Base-by-base conservation (phyloP, 805 yeast species). In the Yarrowia osloensis region DNA sequence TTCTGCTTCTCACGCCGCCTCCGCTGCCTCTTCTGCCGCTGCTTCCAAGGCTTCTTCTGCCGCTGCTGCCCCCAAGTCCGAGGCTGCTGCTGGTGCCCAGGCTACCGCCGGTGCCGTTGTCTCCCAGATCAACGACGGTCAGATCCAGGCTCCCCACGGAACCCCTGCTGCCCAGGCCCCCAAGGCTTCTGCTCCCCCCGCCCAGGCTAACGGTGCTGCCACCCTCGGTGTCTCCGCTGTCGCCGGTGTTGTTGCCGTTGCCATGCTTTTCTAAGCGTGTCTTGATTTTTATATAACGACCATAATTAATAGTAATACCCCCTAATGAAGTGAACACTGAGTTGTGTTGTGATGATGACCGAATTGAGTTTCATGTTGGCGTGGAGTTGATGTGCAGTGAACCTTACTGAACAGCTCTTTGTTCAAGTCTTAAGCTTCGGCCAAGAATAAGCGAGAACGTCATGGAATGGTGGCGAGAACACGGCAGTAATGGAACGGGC, bases 151-250 rank as follows among this genome's bases (percentile, higher is more conserved):
- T 19, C 55, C 55, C 37, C 37, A 29, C n/a, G 13, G 22, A 2
- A 49, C 55, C 31, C 55, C 55, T 21, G 54, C 35, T 29, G 55
- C 39, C 39, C 55, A 49, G 55, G 39, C 55, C 33, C 33, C 50
- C 39, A 29, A 29, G 37, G 26, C 55, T 17, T 47, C 54, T n/a
- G 24, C 55, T 29, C 33, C 33, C 19, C 65, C 65, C 15, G 65
- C 50, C 42, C 65, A 57, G 65, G 65, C 65, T 4, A 57, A 57
- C 65, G 65, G 65, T 9, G 65, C 65, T 19, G 65, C 65, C 8
- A 6, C 47, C 21, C 35, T 57, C 29, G 65, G 65, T 15, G 65
- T 57, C 39, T 57, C 65, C 19, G 47, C 50, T 21, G 65, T 39
- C 13, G 65, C 65, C 29, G 65, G 47, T 40, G 65, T 40, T 40